phyloP scores from a whole-genome alignment of 805 yeast species.

The Hanseniaspora lindneri region DNA sequence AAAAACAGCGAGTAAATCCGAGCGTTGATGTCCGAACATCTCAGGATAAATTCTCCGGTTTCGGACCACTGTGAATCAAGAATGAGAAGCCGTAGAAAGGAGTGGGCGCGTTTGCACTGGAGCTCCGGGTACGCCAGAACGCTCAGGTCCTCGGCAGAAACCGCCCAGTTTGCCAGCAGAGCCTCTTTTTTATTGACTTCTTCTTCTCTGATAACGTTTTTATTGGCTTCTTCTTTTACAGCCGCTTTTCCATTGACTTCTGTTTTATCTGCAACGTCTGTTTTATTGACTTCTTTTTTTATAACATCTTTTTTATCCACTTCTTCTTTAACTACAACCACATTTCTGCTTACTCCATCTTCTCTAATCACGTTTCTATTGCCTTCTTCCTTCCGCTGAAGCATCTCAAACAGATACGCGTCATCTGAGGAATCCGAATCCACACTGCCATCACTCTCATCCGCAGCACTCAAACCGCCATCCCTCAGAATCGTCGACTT shows the following conservation, averaged over 20 bases:
- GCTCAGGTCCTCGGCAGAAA: not conserved
- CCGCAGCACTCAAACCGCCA: constrained; percentile 7
- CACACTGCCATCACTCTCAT: constrained; percentile 6
- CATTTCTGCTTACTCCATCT: not conserved
- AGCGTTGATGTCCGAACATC: constrained; percentile 3
- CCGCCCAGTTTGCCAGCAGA: not conserved
- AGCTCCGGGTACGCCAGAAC: not conserved
- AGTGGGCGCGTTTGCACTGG: not conserved
- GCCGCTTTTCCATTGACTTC: not conserved
- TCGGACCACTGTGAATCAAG: constrained; percentile 10
- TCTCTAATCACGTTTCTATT: not conserved
- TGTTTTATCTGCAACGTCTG: not conserved
- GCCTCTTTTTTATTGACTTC: not conserved
- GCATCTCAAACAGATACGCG: constrained; percentile 15
- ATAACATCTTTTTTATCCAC: not conserved
- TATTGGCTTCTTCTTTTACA: not conserved
- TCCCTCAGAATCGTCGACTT: not conserved
- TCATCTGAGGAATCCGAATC: constrained; percentile 16
- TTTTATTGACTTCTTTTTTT: no score
- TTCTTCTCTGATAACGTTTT: not conserved
- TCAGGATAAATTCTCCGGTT: constrained; percentile 18
- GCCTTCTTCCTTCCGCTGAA: not conserved
- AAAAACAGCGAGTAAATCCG: constrained; percentile 24
- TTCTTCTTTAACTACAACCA: not conserved
- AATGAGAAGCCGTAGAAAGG: not conserved